A percentile compares a stretch with the other conserved stretches of the same genome.
phyloP scores from a whole-genome alignment of 2,329 filamentous ascomycete species.

The Rutstroemia sp. region DNA sequence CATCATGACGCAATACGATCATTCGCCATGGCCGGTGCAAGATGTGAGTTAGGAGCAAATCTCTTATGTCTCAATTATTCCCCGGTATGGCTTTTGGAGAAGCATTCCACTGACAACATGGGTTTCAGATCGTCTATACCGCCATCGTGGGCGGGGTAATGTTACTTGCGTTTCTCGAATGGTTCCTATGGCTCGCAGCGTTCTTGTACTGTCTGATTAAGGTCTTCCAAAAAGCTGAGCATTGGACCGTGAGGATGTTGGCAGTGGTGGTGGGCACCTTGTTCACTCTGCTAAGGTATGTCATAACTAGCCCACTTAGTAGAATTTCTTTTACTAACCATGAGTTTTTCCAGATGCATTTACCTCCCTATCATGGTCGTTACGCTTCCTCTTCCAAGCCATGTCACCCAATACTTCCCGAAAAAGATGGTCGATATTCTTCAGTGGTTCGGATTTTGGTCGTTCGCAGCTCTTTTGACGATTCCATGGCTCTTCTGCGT shows the following conservation, averaged over 20 bases:
- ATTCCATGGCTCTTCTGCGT: conserved; percentile 91
- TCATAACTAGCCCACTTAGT: not conserved
- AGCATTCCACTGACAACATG: conserved; percentile 8
- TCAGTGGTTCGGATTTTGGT: conserved; percentile 95
- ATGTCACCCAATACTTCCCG: conserved; percentile 69
- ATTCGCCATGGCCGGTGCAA: conserved; percentile 42
- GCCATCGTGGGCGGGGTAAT: conserved; percentile 74
- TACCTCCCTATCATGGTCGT: conserved; percentile 94
- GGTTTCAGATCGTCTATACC: conserved; percentile 70
- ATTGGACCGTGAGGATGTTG: conserved; percentile 73
- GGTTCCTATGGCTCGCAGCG: conserved; percentile 90
- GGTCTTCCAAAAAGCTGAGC: conserved; percentile 82
- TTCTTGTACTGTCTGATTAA: conserved; percentile 89
- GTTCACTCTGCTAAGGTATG: conserved; percentile 71
- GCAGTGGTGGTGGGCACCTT: conserved; percentile 66
- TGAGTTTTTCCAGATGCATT: conserved; percentile 49
- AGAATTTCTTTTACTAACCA: not conserved
- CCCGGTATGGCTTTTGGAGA: not conserved
- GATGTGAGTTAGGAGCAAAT: conserved; percentile 33
- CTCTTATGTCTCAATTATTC: not conserved
- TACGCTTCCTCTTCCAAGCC: conserved; percentile 72
- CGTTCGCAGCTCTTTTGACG: conserved; percentile 76
- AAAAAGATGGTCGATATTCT: conserved; percentile 58
- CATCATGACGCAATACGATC: conserved; percentile 37
- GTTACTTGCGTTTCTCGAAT: conserved; percentile 80